Conservation (phyloP, 306 rosid species). For the Prunus mume region DNA sequence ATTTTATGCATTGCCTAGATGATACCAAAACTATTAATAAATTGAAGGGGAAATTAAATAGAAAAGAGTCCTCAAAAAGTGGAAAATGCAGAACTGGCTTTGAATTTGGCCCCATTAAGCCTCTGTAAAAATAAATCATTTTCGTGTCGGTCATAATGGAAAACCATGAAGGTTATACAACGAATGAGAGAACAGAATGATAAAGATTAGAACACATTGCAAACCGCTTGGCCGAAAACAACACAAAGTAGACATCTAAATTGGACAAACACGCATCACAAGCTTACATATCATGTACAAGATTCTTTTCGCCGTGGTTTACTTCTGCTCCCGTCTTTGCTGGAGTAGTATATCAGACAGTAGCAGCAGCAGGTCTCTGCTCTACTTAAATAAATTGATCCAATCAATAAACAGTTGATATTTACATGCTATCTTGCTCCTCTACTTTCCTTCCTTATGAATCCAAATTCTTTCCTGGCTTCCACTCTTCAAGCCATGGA, state of each 20-base stretch:
- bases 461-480: slow-evolving; percentile 32
- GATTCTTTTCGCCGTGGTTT: slow-evolving; percentile 30
- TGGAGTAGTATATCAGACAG: slow-evolving; percentile 27
- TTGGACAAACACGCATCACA: slow-evolving; percentile 33
- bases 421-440: slow-evolving; percentile 61
- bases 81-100: neutral
- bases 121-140: slow-evolving; percentile 9
- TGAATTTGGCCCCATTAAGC: neutral
- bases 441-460: slow-evolving; percentile 38
- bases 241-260: slow-evolving; percentile 31
- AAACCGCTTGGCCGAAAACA: slow-evolving; percentile 41
- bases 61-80: neutral
- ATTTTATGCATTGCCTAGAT: no score
- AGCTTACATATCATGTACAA: slow-evolving; percentile 55
- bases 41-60: no score
- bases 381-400: slow-evolving; percentile 34
- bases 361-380: slow-evolving; percentile 39
- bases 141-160: slow-evolving; percentile 15
- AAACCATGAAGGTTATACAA: slow-evolving; percentile 43
- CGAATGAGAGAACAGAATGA: slow-evolving; percentile 29
- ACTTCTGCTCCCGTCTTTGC: slow-evolving; percentile 34
- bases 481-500: slow-evolving; percentile 12
- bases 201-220: slow-evolving; percentile 29
- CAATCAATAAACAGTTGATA: slow-evolving; percentile 38
- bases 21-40: no score